Conservation (phyloP, 2,329 filamentous ascomycete genomes). For the Kalaharituber pfeilii region DNA sequence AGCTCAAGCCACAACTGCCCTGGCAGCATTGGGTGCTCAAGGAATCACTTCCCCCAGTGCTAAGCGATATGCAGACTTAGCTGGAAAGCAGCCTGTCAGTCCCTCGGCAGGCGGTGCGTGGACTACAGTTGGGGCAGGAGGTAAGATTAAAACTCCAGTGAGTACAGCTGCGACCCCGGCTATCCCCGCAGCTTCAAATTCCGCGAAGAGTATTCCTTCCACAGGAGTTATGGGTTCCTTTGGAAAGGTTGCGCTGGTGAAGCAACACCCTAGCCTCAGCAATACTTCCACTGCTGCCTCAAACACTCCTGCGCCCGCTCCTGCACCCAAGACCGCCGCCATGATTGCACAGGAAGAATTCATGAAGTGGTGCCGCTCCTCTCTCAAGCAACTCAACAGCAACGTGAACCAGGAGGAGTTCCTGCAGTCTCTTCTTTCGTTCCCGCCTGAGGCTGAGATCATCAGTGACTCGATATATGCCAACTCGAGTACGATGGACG, state of each 20-base stretch:
- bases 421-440: conserved; percentile 53
- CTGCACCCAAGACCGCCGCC: conserved; percentile 26
- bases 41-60: conserved; percentile 31
- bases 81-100: conserved; percentile 46
- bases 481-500: conserved; percentile 76
- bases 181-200: conserved; percentile 6
- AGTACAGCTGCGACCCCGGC: conserved; percentile 26
- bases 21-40: conserved; percentile 25
- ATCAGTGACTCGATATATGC: conserved; percentile 83
- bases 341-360: conserved; percentile 67
- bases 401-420: conserved; percentile 56
- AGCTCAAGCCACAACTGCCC: conserved; percentile 29
- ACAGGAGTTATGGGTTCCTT: conserved; percentile 6
- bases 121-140: conserved; percentile 88
- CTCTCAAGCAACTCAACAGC: conserved; percentile 57
- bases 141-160: conserved; percentile 55
- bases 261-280: conserved; percentile 28
- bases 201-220: conserved; percentile 9
- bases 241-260: conserved; percentile 1
- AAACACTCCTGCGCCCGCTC: conserved; percentile 28
- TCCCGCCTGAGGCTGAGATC: conserved; percentile 61
- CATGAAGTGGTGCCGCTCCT: conserved; percentile 72
- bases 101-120: conserved; percentile 45
- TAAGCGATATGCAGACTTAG: conserved; percentile 90
- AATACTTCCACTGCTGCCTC: conserved; percentile 1